Percentiles rank a stretch among this genome's conserved stretches.
Conservation (phyloP, 495 filamentous ascomycete genomes). For the Penicillium odoratum region DNA sequence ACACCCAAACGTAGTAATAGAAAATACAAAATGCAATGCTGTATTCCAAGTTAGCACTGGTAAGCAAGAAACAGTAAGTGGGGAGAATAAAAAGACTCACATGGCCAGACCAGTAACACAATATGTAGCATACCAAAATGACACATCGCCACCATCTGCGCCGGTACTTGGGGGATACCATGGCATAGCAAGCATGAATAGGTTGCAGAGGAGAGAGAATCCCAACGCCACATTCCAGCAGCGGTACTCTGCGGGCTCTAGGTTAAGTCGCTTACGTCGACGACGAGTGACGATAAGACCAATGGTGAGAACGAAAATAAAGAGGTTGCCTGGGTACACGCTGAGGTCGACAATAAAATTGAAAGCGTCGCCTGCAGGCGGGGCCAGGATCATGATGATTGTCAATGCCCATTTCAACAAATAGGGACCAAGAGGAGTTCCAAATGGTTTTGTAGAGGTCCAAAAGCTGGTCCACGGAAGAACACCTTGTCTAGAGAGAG, state of each 20-base stretch:
- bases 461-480: conserved; percentile 63
- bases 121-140: conserved; percentile 69
- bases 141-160: conserved; percentile 57
- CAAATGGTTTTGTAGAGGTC: conserved; percentile 64
- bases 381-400: conserved; percentile 63
- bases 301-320: conserved; percentile 52
- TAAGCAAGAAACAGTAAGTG: neutral
- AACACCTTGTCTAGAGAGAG: conserved; percentile 56
- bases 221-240: conserved; percentile 55
- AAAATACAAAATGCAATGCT: conserved; percentile 51
- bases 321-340: conserved; percentile 53
- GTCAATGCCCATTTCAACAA: conserved; percentile 59
- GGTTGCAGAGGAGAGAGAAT: conserved; percentile 54
- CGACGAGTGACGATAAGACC: conserved; percentile 54
- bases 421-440: conserved; percentile 61
- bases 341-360: conserved; percentile 61
- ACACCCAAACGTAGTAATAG: conserved; percentile 60
- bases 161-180: conserved; percentile 65
- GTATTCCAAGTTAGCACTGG: neutral
- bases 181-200: conserved; percentile 61
- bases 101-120: conserved; percentile 55
- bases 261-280: conserved; percentile 47
- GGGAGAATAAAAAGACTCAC: conserved; percentile 35
- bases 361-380: conserved; percentile 68
- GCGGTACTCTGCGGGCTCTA: conserved; percentile 46